A percentile compares a stretch with the other conserved stretches of the same genome.
Evolutionary conservation across 2,329 filamentous ascomycete species (phyloP).

Genomic region (Stachybotrys echinatus): DNA sequence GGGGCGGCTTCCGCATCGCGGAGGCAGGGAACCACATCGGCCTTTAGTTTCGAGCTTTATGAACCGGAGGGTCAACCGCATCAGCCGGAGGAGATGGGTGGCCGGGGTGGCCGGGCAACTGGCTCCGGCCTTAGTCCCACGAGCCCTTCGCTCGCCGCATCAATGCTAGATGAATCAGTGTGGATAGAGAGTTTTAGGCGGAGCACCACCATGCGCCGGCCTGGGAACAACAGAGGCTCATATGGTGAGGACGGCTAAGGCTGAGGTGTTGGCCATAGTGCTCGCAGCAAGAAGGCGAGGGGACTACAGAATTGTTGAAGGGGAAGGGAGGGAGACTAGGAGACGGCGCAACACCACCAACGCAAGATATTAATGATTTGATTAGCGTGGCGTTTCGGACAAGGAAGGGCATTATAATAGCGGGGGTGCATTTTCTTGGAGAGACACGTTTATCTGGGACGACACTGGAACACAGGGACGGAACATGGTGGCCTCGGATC

Average conservation of each 20-base stretch:
- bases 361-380: not conserved
- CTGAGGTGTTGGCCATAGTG: no score
- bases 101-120: slow-evolving; percentile 53
- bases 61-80: slow-evolving; percentile 30
- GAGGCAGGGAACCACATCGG: slow-evolving; percentile 42
- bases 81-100: slow-evolving; percentile 37
- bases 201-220: slow-evolving; percentile 66
- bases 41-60: slow-evolving; percentile 55
- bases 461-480: not conserved
- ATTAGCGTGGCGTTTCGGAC: slow-evolving; percentile 14
- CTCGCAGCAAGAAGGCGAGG: no score
- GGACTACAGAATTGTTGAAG: not conserved
- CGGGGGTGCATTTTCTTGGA: not conserved
- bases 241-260: slow-evolving; percentile 5
- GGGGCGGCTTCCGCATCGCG: not conserved
- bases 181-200: slow-evolving; percentile 92
- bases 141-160: slow-evolving; percentile 65
- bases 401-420: slow-evolving; percentile 3
- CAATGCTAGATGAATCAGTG: slow-evolving; percentile 80
- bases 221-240: slow-evolving; percentile 25
- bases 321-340: not conserved
- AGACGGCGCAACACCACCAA: slow-evolving; percentile 14
- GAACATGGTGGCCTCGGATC: not conserved
- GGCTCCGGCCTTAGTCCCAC: slow-evolving; percentile 46
- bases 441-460: not conserved